Evolutionary conservation across 257 asterid species (phyloP).

Genomic region (Buddleja alternifolia): DNA sequence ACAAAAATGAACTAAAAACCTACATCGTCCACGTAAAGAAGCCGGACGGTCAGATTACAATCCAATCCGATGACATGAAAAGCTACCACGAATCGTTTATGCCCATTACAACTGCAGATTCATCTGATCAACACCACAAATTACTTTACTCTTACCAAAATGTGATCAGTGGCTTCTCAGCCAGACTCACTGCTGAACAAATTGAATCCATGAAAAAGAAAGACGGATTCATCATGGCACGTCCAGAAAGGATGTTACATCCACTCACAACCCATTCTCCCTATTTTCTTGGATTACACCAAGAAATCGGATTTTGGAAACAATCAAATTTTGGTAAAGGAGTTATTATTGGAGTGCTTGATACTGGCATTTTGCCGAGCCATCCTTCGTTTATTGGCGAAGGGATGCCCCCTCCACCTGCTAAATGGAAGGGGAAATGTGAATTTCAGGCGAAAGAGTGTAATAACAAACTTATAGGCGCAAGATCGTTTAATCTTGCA

Average conservation of each 20-base stretch:
- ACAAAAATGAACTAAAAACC: constrained; percentile 13
- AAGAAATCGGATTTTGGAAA: constrained; percentile 35
- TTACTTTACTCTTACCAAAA: constrained; percentile 32
- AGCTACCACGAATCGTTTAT: constrained; percentile 30
- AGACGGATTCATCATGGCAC: constrained; percentile 31
- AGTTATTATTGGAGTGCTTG: constrained; percentile 36
- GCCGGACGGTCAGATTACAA: background rate
- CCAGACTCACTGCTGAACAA: constrained; percentile 29
- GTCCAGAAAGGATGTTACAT: constrained; percentile 27
- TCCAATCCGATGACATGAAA: constrained; percentile 10
- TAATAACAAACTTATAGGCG: constrained; percentile 37
- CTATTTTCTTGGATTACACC: constrained; percentile 38
- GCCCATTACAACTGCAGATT: background rate
- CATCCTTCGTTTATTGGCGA: constrained; percentile 43
- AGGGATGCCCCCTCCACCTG: constrained; percentile 43
- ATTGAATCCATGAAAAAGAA: constrained; percentile 26
- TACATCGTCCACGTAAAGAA: constrained; percentile 34
- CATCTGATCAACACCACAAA: background rate
- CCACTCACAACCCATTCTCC: constrained; percentile 44
- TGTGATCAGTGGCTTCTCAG: constrained; percentile 41
- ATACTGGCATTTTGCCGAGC: constrained; percentile 34
- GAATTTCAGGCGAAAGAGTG: constrained; percentile 13
- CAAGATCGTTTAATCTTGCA: constrained; percentile 25
- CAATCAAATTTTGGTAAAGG: constrained; percentile 36
- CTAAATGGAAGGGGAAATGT: constrained; percentile 47